These are phyloP conservation scores for Magnusiomyces fungicola DNA, from an alignment of 1,139 yeast genomes.

Conservation along the genomic window DNA sequence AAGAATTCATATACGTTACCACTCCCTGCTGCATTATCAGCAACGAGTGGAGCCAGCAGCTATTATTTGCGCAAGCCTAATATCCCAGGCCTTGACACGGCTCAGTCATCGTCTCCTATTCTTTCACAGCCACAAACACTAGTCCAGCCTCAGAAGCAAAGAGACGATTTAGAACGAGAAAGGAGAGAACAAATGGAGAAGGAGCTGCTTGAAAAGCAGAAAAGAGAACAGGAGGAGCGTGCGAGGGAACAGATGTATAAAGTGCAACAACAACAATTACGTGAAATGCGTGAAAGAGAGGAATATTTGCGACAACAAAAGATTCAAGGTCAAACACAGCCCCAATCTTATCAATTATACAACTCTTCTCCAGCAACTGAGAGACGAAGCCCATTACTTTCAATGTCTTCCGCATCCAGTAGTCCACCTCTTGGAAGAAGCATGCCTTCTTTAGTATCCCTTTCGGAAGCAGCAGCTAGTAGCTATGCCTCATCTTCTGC, in stretches of 20 bases:
- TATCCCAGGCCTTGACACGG: slow-evolving; percentile 6
- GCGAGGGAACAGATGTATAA: not conserved
- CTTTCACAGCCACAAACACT: not conserved
- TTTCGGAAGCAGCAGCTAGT: slow-evolving; percentile 10
- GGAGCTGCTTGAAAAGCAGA: slow-evolving; percentile 5
- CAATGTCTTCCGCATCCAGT: not conserved
- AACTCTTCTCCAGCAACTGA: not conserved
- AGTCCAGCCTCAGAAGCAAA: not conserved
- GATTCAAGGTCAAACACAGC: slow-evolving; percentile 6
- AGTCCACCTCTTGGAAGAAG: not conserved
- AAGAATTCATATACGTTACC: not conserved
- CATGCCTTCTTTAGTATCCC: slow-evolving; percentile 5
- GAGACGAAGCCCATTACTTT: not conserved
- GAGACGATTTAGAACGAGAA: not conserved
- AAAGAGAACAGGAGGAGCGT: slow-evolving; percentile 1
- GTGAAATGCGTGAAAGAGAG: too few species aligned
- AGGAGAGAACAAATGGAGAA: not conserved
- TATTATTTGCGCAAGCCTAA: slow-evolving; percentile 12
- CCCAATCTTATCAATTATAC: slow-evolving; percentile 1
- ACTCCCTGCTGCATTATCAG: slow-evolving; percentile 1
- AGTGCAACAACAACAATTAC: not conserved
- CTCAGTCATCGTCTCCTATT: not conserved
- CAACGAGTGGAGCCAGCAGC: slow-evolving; percentile 1
- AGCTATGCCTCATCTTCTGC: slow-evolving; percentile 7
- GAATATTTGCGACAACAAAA: slow-evolving; percentile 1